A percentile compares a stretch with the other conserved stretches of the same genome.
Evolutionary conservation across 2,329 filamentous ascomycete species (phyloP).

Genomic region (Pseudocercospora eumusae): DNA sequence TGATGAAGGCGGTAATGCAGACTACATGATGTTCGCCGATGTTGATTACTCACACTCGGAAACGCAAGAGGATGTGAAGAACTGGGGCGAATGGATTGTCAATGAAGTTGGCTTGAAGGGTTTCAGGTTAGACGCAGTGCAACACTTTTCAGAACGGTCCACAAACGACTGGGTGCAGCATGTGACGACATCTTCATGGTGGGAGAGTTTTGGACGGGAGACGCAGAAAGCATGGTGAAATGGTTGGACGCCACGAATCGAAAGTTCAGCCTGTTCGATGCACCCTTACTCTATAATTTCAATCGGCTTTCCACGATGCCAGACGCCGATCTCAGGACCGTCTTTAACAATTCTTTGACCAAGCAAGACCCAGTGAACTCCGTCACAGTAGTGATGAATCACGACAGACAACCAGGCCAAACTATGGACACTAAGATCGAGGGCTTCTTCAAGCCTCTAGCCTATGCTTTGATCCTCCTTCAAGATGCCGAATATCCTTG

Average conservation of each 20-base stretch:
- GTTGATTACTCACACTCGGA: conserved; percentile 65
- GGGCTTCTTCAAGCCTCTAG: conserved; percentile 69
- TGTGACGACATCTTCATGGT: conserved; percentile 64
- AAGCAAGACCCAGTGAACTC: conserved; percentile 22
- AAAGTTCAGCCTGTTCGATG: conserved; percentile 66
- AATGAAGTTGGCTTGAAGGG: conserved; percentile 62
- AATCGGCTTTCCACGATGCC: conserved; percentile 54
- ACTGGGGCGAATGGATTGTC: conserved; percentile 68
- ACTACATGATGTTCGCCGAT: conserved; percentile 71
- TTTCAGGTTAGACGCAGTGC: conserved; percentile 69
- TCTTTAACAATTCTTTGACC: conserved; percentile 29
- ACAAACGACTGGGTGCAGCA: conserved; percentile 62
- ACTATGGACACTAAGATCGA: conserved; percentile 64
- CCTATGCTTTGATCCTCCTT: conserved; percentile 69
- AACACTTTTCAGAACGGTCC: conserved; percentile 68
- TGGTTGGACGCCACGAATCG: conserved; percentile 54
- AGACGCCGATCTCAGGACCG: conserved; percentile 57
- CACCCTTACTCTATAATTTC: conserved; percentile 68
- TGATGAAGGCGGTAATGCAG: conserved; percentile 60
- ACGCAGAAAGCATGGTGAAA: conserved; percentile 55
- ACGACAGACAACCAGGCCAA: conserved; percentile 67
- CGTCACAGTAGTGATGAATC: conserved; percentile 54
- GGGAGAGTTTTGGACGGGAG: conserved; percentile 68
- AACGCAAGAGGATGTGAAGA: conserved; percentile 63
- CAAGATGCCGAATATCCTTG: conserved; percentile 64